Evolutionary conservation across 2,329 filamentous ascomycete species (phyloP).

Genomic region (Penicillium sp.): DNA sequence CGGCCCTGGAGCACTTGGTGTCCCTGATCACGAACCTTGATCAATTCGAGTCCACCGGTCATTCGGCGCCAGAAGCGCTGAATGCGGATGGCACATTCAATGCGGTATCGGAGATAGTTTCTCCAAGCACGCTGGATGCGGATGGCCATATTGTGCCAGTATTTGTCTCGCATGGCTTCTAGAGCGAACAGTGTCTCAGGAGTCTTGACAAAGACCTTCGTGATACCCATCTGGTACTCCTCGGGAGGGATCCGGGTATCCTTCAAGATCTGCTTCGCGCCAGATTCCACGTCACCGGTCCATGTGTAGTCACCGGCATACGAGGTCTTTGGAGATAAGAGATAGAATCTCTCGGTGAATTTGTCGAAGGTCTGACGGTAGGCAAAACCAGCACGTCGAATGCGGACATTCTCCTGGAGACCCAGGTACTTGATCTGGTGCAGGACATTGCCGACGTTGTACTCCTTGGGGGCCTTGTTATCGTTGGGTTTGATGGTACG

Average conservation of each 20-base stretch:
- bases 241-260: conserved; percentile 91
- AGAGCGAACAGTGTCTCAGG: conserved; percentile 93
- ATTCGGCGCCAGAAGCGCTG: conserved; percentile 94
- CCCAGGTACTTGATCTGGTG: conserved; percentile 99
- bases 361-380: conserved; percentile 97
- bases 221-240: conserved; percentile 94
- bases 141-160: conserved; percentile 99
- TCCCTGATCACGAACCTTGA: conserved; percentile 79
- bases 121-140: conserved; percentile 95
- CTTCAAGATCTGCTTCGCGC: conserved; percentile 84
- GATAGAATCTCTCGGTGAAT: conserved; percentile 93
- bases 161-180: conserved; percentile 93
- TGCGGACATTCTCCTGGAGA: conserved; percentile 97
- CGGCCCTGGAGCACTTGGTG: conserved; percentile 70
- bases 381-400: conserved; percentile 89
- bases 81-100: conserved; percentile 85
- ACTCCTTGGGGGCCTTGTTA: conserved; percentile 91
- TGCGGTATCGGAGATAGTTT: conserved; percentile 85
- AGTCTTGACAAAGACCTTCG: conserved; percentile 96
- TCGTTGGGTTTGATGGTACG: conserved; percentile 99
- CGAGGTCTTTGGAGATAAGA: conserved; percentile 85
- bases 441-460: conserved; percentile 81
- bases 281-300: conserved; percentile 77
- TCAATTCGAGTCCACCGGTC: conserved; percentile 77
- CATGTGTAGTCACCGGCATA: conserved; percentile 97